A percentile compares a stretch with the other conserved stretches of the same genome.
Evolutionary conservation across 306 rosid genomes (phyloP).

Genomic region (Malus domestica): ASM211411v1 NC_041793.1:31958001-31958500

Average conservation of each 20-base stretch:
- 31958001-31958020: constrained; percentile 92
- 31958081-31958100: constrained; percentile 58
- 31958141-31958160: constrained; percentile 79
- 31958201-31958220: constrained; percentile 87
- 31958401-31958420: constrained; percentile 86
- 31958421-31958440: constrained; percentile 87
- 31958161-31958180: constrained; percentile 89
- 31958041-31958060: constrained; percentile 80
- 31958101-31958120: constrained; percentile 56
- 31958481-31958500: not conserved
- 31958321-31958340: constrained; percentile 95
- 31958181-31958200: constrained; percentile 80
- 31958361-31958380: constrained; percentile 85
- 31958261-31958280: constrained; percentile 93
- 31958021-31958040: constrained; percentile 98
- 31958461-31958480: constrained; percentile 91
- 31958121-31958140: constrained; percentile 38
- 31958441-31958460: constrained; percentile 73
- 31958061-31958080: constrained; percentile 90
- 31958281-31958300: constrained; percentile 87
- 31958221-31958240: constrained; percentile 91
- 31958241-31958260: constrained; percentile 79
- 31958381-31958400: constrained; percentile 66
- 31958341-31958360: constrained; percentile 86
- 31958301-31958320: constrained; percentile 84